Base-by-base conservation (phyloP, 2,329 filamentous ascomycete genomes). In the Pezicula rhizophila region DNA sequence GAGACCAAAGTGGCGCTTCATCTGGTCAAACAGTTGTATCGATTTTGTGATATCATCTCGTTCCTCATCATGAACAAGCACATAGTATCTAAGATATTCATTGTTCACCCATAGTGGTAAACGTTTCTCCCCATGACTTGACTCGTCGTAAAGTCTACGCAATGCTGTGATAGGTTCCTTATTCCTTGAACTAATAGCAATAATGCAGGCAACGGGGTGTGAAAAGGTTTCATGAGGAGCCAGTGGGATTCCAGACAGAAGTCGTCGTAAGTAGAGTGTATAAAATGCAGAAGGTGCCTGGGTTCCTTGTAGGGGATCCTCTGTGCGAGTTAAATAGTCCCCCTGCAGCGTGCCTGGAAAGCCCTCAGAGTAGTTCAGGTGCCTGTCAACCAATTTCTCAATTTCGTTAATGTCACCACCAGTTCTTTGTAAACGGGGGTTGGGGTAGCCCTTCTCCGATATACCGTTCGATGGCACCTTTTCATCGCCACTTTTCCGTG, bases 1-100 rank as follows among this genome's bases (percentile, higher is more conserved):
- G 42, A 97, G 73, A 2, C 93, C 93, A 55, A 99, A 89, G 68
- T 96, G 89, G n/a, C 93, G 83, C 69, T 97, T 99, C 95, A 99
- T 99, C 67, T 96, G 89, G 59, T 99, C 93, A 67, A 96, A 99
- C 25, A 97, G 74, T 15, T 83, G 80, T 67, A 92, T 92, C 11
- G 91, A 95, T 68, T 90, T 87, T 34, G 82, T 81, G 52, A 97
- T 95, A 64, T 99, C 91, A 62, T 96, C 92, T 52, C 82, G 83
- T 64, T 99, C 93, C 69, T 99, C 95, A 59, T 99, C 93, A 61
- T 99, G 93, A 15, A 99, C 85, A 38, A 99, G 74, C 14, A 99
- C 88, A 68, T 99, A 99, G 68, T 99, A 99, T 54, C 93, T 81
- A 55, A 99, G 73, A 66, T 93, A 99, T 53, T 97, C 90, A 26